Evolutionary conservation across 73 alveolate species (phyloP).

Genomic region (Uronychia binucleata): DNA sequence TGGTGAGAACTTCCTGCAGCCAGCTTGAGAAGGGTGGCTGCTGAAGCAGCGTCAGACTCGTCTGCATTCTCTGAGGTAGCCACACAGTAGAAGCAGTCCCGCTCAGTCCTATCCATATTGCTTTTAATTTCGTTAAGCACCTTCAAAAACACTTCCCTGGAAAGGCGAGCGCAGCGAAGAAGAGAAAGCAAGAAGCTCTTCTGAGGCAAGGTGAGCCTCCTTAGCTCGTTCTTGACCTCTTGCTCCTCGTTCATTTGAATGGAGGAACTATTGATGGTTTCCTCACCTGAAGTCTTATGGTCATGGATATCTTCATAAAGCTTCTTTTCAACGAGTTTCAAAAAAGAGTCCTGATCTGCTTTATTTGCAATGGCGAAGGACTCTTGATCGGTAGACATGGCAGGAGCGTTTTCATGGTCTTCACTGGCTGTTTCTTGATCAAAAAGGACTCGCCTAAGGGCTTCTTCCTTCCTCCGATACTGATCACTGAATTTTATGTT

Average conservation of each 20-base stretch:
- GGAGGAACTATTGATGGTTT: neutral
- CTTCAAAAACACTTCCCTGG: slow-evolving; percentile 27
- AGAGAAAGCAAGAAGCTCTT: slow-evolving; percentile 36
- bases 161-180: slow-evolving; percentile 18
- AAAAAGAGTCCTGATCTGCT: too few relatives aligned
- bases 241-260: neutral
- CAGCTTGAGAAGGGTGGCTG: neutral
- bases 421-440: too few relatives aligned
- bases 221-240: slow-evolving; percentile 17
- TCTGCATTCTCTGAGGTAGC: neutral
- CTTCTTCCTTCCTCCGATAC: slow-evolving; percentile 61
- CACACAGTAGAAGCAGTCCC: neutral
- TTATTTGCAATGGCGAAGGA: too few relatives aligned
- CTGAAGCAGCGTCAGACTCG: neutral
- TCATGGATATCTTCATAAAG: neutral
- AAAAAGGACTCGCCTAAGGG: slow-evolving; percentile 51
- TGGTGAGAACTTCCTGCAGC: neutral
- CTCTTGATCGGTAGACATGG: too few relatives aligned
- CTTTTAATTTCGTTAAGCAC: slow-evolving; percentile 39
- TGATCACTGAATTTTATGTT: slow-evolving; percentile 55
- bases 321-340: neutral
- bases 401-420: too few relatives aligned
- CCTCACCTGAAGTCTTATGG: neutral
- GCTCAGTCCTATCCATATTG: neutral
- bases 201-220: slow-evolving; percentile 13